These are phyloP conservation scores for Didymella segeticola DNA, from an alignment of 2,329 filamentous ascomycete genomes.

Conservation along the genomic window DNA sequence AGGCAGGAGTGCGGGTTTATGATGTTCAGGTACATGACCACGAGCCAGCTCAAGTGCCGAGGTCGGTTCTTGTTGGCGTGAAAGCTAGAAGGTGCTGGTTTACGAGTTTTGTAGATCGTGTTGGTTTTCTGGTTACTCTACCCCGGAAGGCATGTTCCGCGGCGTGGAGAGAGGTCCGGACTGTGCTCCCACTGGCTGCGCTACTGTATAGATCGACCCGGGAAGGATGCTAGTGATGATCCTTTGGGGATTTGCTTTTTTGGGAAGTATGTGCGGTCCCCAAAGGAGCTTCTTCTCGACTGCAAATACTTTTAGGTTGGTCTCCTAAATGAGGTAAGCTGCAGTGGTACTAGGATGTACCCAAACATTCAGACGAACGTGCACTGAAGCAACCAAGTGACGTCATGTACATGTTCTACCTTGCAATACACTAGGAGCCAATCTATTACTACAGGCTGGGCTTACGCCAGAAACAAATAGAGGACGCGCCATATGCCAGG, in stretches of 20 bases:
- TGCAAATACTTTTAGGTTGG: too few species aligned
- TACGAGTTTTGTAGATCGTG: neutral
- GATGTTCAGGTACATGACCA: neutral
- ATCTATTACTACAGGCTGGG: too few species aligned
- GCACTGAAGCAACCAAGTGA: too few species aligned
- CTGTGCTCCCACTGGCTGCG: neutral
- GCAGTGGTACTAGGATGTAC: too few species aligned
- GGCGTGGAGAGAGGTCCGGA: neutral
- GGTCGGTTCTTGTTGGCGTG: neutral
- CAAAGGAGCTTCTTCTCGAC: too few species aligned
- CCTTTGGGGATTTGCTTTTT: neutral
- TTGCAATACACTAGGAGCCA: too few species aligned
- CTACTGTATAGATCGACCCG: slow-evolving; percentile 1
- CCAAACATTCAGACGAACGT: too few species aligned
- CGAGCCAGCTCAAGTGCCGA: neutral
- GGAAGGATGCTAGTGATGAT: slow-evolving; percentile 5
- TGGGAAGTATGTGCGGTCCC: too few species aligned
- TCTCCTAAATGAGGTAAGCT: too few species aligned
- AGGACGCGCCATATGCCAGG: too few species aligned
- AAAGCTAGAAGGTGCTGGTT: neutral
- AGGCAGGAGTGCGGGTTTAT: neutral
- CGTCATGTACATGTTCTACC: too few species aligned
- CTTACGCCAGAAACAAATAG: too few species aligned
- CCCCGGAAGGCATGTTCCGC: neutral
- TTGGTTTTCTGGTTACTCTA: slow-evolving; percentile 1